A percentile compares a stretch with the other conserved stretches of the same genome.
phyloP scores from a whole-genome alignment of 2,329 filamentous ascomycete genomes.

The Arthrobotrys sinensis region DNA sequence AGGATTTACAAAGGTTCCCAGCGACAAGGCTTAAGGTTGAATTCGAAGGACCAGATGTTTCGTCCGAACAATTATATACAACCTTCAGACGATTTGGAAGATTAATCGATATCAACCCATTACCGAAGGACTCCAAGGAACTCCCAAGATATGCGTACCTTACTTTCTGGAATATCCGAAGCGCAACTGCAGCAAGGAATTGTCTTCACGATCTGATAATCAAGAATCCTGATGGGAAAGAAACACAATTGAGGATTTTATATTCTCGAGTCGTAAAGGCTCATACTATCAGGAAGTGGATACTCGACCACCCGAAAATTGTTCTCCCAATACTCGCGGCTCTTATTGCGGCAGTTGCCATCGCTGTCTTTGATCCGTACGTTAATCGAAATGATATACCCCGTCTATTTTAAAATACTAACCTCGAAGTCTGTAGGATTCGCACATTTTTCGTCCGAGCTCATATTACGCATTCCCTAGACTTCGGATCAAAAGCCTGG shows the following conservation, averaged over 20 bases:
- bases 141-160: conserved; percentile 84
- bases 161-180: conserved; percentile 80
- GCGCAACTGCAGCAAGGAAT: conserved; percentile 89
- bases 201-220: conserved; percentile 90
- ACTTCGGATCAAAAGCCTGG: conserved; percentile 80
- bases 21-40: conserved; percentile 83
- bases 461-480: conserved; percentile 84
- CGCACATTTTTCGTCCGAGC: conserved; percentile 92
- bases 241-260: conserved; percentile 82
- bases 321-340: conserved; percentile 87
- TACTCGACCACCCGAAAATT: conserved; percentile 86
- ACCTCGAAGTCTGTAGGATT: conserved; percentile 70
- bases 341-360: conserved; percentile 84
- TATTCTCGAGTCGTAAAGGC: conserved; percentile 85
- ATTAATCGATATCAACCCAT: conserved; percentile 84
- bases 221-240: conserved; percentile 72
- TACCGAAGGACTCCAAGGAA: conserved; percentile 88
- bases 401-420: conserved; percentile 35
- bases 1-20: conserved; percentile 89
- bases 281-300: conserved; percentile 88
- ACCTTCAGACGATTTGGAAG: conserved; percentile 93
- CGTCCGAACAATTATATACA: conserved; percentile 87
- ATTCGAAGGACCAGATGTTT: conserved; percentile 84
- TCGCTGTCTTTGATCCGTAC: conserved; percentile 88
- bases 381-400: conserved; percentile 45